phyloP scores from a whole-genome alignment of 2,329 filamentous ascomycete genomes.

The Pseudocercospora ulei region DNA sequence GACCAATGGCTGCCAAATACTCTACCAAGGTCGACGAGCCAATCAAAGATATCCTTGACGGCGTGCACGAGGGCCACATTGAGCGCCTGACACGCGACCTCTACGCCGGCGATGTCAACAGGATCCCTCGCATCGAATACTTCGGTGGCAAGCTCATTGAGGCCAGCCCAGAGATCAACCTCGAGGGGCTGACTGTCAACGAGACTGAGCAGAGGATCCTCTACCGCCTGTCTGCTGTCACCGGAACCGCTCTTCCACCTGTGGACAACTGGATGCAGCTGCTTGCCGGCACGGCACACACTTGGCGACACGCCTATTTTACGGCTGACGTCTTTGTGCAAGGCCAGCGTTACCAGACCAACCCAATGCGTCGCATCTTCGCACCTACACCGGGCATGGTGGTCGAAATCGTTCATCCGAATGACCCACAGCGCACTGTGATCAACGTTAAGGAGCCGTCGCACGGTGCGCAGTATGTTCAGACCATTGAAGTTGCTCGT shows the following conservation, averaged over 20 bases:
- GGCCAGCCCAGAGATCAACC: slow-evolving; percentile 59
- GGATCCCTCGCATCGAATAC: slow-evolving; percentile 82
- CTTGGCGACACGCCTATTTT: slow-evolving; percentile 91
- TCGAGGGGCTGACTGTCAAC: slow-evolving; percentile 76
- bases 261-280: slow-evolving; percentile 78
- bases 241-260: slow-evolving; percentile 64
- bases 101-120: slow-evolving; percentile 61
- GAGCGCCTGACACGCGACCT: slow-evolving; percentile 65
- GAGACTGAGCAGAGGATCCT: slow-evolving; percentile 70
- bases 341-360: slow-evolving; percentile 92
- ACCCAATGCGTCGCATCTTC: slow-evolving; percentile 87
- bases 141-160: slow-evolving; percentile 83
- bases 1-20: slow-evolving; percentile 83
- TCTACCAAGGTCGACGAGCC: slow-evolving; percentile 86
- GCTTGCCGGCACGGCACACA: slow-evolving; percentile 73
- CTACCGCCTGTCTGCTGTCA: slow-evolving; percentile 69
- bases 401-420: slow-evolving; percentile 75
- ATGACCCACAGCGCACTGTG: slow-evolving; percentile 70
- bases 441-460: slow-evolving; percentile 83
- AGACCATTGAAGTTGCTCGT: slow-evolving; percentile 77
- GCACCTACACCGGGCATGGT: slow-evolving; percentile 75
- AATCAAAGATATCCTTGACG: slow-evolving; percentile 85
- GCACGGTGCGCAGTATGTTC: slow-evolving; percentile 72
- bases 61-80: slow-evolving; percentile 83
- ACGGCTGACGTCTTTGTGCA: slow-evolving; percentile 89